phyloP scores from a whole-genome alignment of 2,329 filamentous ascomycete genomes.

The Teratosphaeriaceae sp. region DNA sequence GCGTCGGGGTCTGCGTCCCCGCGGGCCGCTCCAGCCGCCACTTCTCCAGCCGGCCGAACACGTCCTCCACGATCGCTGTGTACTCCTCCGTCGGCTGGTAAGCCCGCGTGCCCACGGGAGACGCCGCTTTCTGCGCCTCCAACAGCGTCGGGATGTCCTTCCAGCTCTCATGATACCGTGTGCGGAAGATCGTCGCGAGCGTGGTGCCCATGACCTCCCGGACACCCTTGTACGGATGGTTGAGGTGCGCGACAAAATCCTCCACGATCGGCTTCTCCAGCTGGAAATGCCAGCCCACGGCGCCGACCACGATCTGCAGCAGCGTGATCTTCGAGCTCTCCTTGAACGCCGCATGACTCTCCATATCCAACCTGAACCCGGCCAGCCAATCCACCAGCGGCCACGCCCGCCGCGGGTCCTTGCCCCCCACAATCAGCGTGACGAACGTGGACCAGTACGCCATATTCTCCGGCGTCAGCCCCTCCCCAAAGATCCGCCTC shows the following conservation, averaged over 20 bases:
- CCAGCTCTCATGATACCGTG: constrained; percentile 91
- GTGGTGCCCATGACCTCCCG: constrained; percentile 90
- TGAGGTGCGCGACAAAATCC: constrained; percentile 83
- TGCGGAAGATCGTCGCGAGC: constrained; percentile 80
- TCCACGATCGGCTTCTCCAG: constrained; percentile 80
- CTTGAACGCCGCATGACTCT: constrained; percentile 95
- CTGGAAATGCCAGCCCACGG: constrained; percentile 94
- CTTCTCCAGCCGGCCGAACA: constrained; percentile 73
- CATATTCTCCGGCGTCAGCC: constrained; percentile 87
- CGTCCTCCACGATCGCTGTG: constrained; percentile 59
- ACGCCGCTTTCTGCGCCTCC: constrained; percentile 68
- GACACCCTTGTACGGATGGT: constrained; percentile 97
- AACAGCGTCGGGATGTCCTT: constrained; percentile 69
- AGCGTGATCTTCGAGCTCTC: constrained; percentile 94
- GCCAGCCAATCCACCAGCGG: constrained; percentile 79
- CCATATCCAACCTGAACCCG: constrained; percentile 85
- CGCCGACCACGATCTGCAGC: constrained; percentile 78
- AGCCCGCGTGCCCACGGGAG: constrained; percentile 75
- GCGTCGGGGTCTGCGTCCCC: constrained; percentile 86
- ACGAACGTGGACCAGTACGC: constrained; percentile 94
- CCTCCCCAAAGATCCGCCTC: constrained; percentile 79
- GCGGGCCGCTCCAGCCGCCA: constrained; percentile 82
- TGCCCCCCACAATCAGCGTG: constrained; percentile 78
- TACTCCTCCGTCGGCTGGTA: constrained; percentile 76
- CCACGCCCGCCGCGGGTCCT: constrained; percentile 81